These are phyloP conservation scores for Ophiosphaerella herpotricha DNA, from an alignment of 2,329 filamentous ascomycete species.

Conservation along the genomic window DNA sequence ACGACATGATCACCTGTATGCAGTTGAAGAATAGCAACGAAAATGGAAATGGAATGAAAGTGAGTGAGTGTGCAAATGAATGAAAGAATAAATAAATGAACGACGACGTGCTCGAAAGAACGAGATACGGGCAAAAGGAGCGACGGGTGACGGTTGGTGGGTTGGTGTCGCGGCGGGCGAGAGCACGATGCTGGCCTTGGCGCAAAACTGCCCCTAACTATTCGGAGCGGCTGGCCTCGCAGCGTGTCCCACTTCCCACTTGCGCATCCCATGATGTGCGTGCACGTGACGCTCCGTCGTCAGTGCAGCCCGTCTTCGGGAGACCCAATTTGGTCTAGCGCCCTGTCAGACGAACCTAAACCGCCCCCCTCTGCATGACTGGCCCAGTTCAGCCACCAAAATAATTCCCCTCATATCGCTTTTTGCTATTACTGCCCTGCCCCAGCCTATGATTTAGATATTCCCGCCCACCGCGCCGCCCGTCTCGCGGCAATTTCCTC, in stretches of 20 bases:
- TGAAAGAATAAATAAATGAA: too few relatives aligned
- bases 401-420: too few relatives aligned
- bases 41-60: constrained; percentile 7
- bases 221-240: constrained; percentile 9
- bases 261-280: constrained; percentile 15
- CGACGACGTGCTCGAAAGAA: constrained; percentile 1
- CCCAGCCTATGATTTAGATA: background rate
- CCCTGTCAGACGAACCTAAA: constrained; percentile 12
- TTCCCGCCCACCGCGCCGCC: constrained; percentile 19
- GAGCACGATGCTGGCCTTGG: constrained; percentile 8
- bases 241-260: too few relatives aligned
- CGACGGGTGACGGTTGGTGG: background rate
- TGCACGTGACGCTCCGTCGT: constrained; percentile 16
- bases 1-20: constrained; percentile 32
- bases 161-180: background rate
- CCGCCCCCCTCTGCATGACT: too few relatives aligned
- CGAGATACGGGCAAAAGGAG: constrained; percentile 18
- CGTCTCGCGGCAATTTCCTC: constrained; percentile 41
- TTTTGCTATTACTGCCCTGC: background rate
- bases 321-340: constrained; percentile 15
- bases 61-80: too few relatives aligned
- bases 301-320: constrained; percentile 22
- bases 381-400: too few relatives aligned
- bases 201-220: constrained; percentile 28
- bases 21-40: constrained; percentile 16